phyloP scores from a whole-genome alignment of 2,329 filamentous ascomycete species.

The Amesomyces nigricolor region DNA sequence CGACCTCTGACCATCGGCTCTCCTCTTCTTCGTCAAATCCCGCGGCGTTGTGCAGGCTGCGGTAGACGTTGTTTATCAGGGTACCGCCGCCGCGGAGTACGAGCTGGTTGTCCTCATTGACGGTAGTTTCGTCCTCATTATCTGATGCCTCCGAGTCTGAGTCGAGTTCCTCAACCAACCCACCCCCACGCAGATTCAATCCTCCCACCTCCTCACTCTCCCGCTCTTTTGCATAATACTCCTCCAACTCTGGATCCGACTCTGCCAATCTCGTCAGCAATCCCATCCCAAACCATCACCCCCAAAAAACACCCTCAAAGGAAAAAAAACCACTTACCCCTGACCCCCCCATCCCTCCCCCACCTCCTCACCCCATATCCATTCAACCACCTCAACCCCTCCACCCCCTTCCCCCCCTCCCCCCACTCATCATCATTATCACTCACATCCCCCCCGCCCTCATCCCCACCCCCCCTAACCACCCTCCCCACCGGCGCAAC shows the following conservation, averaged over 20 bases:
- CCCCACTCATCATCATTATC: constrained; percentile 1
- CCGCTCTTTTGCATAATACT: constrained; percentile 12
- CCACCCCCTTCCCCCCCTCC: not conserved
- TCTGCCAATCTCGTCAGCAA: constrained; percentile 10
- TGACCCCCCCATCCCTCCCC: constrained; percentile 13
- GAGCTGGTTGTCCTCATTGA: not conserved
- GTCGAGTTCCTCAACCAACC: constrained; percentile 1
- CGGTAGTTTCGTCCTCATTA: not conserved
- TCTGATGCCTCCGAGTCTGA: not conserved
- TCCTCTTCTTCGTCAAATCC: not conserved
- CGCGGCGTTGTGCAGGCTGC: too few species aligned
- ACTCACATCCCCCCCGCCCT: constrained; percentile 18
- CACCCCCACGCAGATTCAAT: constrained; percentile 17
- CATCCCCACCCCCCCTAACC: not conserved
- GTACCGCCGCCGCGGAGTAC: constrained; percentile 10
- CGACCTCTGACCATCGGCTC: not conserved
- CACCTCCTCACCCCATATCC: constrained; percentile 15
- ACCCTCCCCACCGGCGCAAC: constrained; percentile 35
- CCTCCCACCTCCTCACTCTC: not conserved
- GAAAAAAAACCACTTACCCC: constrained; percentile 12
- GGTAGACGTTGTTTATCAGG: not conserved
- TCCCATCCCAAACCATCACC: not conserved
- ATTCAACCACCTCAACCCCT: constrained; percentile 22
- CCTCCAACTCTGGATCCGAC: constrained; percentile 18
- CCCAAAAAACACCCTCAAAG: not conserved